These are phyloP conservation scores for Neofusicoccum laricinum DNA, from an alignment of 2,329 filamentous ascomycete genomes.

Conservation along the genomic window DNA sequence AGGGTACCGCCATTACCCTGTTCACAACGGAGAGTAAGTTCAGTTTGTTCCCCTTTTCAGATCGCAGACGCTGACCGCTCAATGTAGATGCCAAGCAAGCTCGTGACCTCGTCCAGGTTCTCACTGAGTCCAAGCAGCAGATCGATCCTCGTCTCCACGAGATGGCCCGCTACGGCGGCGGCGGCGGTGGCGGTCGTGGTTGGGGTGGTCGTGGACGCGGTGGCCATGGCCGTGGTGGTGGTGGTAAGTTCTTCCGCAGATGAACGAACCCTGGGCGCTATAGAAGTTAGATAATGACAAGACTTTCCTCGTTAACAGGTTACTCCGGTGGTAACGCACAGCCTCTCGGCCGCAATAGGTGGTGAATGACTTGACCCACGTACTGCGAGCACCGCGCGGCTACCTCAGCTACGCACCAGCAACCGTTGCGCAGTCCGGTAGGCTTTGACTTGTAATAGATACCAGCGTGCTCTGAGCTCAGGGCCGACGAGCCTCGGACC, in stretches of 20 bases:
- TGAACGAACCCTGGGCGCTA: background rate
- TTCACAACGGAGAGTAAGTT: slow-evolving; percentile 98
- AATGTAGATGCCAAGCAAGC: slow-evolving; percentile 59
- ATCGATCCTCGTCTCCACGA: slow-evolving; percentile 93
- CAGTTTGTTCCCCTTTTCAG: background rate
- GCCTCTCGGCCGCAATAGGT: slow-evolving; percentile 40
- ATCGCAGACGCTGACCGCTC: slow-evolving; percentile 17
- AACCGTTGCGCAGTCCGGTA: background rate
- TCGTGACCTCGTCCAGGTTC: slow-evolving; percentile 89
- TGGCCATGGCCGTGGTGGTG: slow-evolving; percentile 59
- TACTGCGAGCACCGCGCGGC: background rate
- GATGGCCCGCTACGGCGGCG: slow-evolving; percentile 90
- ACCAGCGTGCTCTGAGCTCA: background rate
- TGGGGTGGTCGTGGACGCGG: slow-evolving; percentile 68
- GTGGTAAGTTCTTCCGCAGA: slow-evolving; percentile 35
- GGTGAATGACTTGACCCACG: slow-evolving; percentile 27
- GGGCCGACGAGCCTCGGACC: background rate
- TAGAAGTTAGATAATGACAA: slow-evolving; percentile 10
- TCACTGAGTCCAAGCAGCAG: slow-evolving; percentile 95
- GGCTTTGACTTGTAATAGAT: slow-evolving; percentile 15
- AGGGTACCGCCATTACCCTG: slow-evolving; percentile 94
- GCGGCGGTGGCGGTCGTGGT: slow-evolving; percentile 69
- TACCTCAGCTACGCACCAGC: background rate
- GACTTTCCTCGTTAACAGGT: background rate
- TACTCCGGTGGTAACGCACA: slow-evolving; percentile 34